These are phyloP conservation scores for Artomyces pyxidatus DNA, from an alignment of 768 basidiomycete genomes.

Conservation along the genomic window DNA sequence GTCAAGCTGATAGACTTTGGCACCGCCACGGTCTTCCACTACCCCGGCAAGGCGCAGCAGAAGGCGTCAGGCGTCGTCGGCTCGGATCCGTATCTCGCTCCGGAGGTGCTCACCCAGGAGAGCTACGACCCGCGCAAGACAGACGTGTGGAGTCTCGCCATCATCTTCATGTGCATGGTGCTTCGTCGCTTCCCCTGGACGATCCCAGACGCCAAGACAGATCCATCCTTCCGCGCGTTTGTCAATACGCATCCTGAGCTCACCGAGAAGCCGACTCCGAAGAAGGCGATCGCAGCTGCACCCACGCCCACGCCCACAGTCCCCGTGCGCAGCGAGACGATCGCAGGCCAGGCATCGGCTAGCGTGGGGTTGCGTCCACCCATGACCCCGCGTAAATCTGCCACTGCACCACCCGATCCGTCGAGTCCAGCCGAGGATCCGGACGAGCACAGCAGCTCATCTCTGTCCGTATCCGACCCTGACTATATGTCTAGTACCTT, in stretches of 20 bases:
- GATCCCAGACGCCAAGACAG: conserved; percentile 90
- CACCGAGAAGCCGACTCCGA: conserved; percentile 27
- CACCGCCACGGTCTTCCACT: conserved; percentile 99
- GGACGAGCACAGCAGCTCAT: conserved; percentile 4
- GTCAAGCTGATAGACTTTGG: conserved; percentile 99
- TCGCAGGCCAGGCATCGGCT: neutral
- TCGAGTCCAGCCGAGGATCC: conserved; percentile 13
- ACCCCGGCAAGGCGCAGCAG: conserved; percentile 80
- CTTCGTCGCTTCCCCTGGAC: conserved; percentile 98
- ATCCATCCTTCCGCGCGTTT: conserved; percentile 86
- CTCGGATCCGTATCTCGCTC: conserved; percentile 96
- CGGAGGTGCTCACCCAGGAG: conserved; percentile 79
- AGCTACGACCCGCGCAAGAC: conserved; percentile 94
- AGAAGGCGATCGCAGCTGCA: conserved; percentile 2
- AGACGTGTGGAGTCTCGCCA: conserved; percentile 96
- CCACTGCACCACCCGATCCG: neutral
- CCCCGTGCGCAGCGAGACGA: neutral
- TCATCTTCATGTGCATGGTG: conserved; percentile 99
- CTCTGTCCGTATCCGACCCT: conserved; percentile 1
- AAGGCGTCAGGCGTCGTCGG: conserved; percentile 88
- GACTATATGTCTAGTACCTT: conserved; percentile 7
- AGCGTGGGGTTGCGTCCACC: neutral
- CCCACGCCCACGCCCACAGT: neutral
- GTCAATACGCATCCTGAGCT: conserved; percentile 91
- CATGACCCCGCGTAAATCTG: conserved; percentile 1